A percentile compares a stretch with the other conserved stretches of the same genome.
Conservation (phyloP, 495 filamentous ascomycete species). For the Parachaetomium inaequale region DNA sequence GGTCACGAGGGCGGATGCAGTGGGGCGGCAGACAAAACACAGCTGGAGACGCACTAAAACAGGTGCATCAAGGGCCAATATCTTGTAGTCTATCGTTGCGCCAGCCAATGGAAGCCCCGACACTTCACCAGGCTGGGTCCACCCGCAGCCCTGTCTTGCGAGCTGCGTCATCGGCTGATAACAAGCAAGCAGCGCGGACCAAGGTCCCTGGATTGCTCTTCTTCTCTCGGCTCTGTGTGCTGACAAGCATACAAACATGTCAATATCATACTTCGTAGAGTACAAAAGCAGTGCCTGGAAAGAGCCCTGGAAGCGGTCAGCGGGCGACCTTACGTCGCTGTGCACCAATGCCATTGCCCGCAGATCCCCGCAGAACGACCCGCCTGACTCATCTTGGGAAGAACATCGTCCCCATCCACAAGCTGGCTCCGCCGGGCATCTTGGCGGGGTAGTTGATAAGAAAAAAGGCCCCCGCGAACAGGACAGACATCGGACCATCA, state of each 20-base stretch:
- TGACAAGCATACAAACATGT: neutral
- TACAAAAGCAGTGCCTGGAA: too few relatives aligned
- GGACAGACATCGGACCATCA: neutral
- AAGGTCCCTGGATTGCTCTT: neutral
- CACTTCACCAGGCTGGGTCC: neutral
- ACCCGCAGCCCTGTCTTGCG: neutral
- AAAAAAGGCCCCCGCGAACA: neutral
- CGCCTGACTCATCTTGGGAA: constrained; percentile 7
- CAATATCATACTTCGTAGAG: neutral
- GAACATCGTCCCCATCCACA: neutral
- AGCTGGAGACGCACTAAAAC: too few relatives aligned
- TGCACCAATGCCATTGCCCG: neutral
- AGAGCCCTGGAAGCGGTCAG: neutral
- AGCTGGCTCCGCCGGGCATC: neutral
- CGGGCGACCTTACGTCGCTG: neutral
- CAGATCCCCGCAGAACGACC: constrained; percentile 1
- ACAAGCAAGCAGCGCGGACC: neutral
- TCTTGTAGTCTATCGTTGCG: neutral
- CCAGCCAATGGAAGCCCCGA: neutral
- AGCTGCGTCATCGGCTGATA: constrained; percentile 29
- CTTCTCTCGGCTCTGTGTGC: too few relatives aligned
- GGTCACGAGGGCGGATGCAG: constrained; percentile 22
- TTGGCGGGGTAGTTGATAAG: constrained; percentile 12
- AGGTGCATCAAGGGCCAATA: neutral
- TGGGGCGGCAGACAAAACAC: constrained; percentile 6